Evolutionary conservation across 106 monocot genomes (phyloP), one percentile per base, ranked within the genome.

Genomic region (Dendrobium officinale): DNA sequence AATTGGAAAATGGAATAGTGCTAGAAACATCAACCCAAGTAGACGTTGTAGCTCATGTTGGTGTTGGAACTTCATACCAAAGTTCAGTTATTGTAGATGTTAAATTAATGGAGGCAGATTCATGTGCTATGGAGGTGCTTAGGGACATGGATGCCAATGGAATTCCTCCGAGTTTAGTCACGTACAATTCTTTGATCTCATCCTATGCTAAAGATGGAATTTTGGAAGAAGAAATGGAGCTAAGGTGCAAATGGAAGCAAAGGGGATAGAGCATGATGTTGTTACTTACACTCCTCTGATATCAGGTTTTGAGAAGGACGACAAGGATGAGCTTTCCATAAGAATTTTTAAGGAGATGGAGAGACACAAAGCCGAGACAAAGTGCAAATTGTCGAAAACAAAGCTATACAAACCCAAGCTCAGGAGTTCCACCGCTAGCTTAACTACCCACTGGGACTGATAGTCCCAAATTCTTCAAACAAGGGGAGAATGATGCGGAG

Each of bases 111-210:
- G 68, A 68, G 1, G n/a, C 49, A 49, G 49, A 49, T 49, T 49
- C 49, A 49, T 11, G 11, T 49, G 95, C 99, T 0, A 80, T 88
- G 79, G 82, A 42, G 64, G 80, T 95, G 54, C 73, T 99, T 45
- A 42, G 54, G 18, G 91, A 95, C 41, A 99, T 99, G 99, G 93
- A 93, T 72, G 84, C 26, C 3, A 80, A 78, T 47, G 95, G 91
- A 9, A 87, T 88, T 42, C 54, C 86, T 13, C 88, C 93, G 0
- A 88, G 88, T 73, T 79, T 91, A 9, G 88, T 95, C 6, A 95
- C 99, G 0, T 99, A 99, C 76, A 99, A 99, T 56, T 91, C 93
- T 0, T 73, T 99, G 80, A 91, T 99, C 31, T 99, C 99, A 8
- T 90, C 93, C 0, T 90, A 85, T 78, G 92, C 90, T 6, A 95